Base-by-base conservation (phyloP, 139 green algal genomes). In the Tetraselmis chui region DNA sequence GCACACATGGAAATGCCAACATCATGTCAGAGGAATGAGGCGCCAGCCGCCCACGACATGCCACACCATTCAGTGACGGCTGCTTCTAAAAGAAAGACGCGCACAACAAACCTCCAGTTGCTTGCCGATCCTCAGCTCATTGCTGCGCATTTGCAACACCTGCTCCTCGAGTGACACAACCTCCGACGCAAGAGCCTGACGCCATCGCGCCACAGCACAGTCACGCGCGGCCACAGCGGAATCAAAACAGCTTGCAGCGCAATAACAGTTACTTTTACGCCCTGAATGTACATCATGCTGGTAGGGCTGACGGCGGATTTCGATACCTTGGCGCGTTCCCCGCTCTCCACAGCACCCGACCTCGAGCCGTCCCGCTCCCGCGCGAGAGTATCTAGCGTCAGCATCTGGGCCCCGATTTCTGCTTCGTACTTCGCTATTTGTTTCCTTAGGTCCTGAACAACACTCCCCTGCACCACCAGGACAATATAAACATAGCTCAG, bases 141-240 rank as follows among this genome's bases (percentile, higher is more conserved):
- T 45, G 29, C 45, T 82, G 80, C 86, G 86, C 80, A 82, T 74
- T 59, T 82, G 31, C 80, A 87, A 77, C 59, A 87, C 77, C 58
- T 81, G 45, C 28, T 76, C 25, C 77, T 91, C 88, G n/a, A 91
- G 30, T 0, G 76, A 26, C 28, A 91, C 88, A 31, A 91, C 88
- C 59, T 91, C 88, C 0, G 82, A 80, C 0, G 88, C 88, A 28
- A 91, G 83, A 1, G 81, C 67, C 83, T 90, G 83, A n/a, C 80
- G 29, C 75, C 59, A 11, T 26, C 45, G 26, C 28, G 28, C 22
- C 27, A 45, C 45, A 2, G 26, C 25, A 32, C 27, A 31, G 29
- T 2, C 45, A 67, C 18, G 45, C 45, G 5, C 45, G 18, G 45
- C 45, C 45, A 5, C 45, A n/a, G n/a, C n/a, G n/a, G n/a, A n/a